Conservation (phyloP, 768 basidiomycete genomes). For the Hortiboletus flavorubellus region DNA sequence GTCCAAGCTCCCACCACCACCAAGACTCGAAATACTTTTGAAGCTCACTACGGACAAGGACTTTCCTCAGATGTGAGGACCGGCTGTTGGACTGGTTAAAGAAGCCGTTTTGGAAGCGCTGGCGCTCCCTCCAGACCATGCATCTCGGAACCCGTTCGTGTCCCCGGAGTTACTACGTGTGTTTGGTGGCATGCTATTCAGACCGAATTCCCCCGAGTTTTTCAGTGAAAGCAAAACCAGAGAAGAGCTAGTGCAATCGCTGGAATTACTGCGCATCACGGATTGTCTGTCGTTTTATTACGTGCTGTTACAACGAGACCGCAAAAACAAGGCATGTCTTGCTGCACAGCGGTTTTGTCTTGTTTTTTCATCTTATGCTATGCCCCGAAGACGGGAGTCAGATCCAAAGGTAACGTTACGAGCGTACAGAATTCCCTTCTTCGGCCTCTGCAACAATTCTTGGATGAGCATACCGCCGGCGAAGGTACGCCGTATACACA, state of each 20-base stretch:
- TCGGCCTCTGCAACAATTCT: constrained; percentile 38
- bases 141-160: constrained; percentile 43
- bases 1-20: constrained; percentile 40
- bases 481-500: constrained; percentile 23
- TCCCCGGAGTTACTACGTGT: constrained; percentile 52
- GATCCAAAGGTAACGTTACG: constrained; percentile 41
- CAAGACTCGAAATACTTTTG: constrained; percentile 53
- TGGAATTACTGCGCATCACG: constrained; percentile 58
- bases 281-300: constrained; percentile 71
- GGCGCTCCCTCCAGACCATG: constrained; percentile 21
- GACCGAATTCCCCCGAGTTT: constrained; percentile 51
- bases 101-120: constrained; percentile 59
- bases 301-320: constrained; percentile 57
- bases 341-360: background rate
- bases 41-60: constrained; percentile 49
- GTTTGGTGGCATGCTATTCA: constrained; percentile 60
- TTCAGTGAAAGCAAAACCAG: constrained; percentile 38
- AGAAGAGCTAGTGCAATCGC: constrained; percentile 48
- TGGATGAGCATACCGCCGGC: constrained; percentile 35
- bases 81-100: constrained; percentile 65
- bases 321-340: constrained; percentile 47
- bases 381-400: constrained; percentile 47
- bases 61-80: constrained; percentile 65
- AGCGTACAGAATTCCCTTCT: constrained; percentile 46
- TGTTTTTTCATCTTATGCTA: background rate